Percentiles rank a stretch among this genome's conserved stretches.
phyloP scores from a whole-genome alignment of 371 early-diverging fungal species.

The Cokeromyces recurvatus region DNA sequence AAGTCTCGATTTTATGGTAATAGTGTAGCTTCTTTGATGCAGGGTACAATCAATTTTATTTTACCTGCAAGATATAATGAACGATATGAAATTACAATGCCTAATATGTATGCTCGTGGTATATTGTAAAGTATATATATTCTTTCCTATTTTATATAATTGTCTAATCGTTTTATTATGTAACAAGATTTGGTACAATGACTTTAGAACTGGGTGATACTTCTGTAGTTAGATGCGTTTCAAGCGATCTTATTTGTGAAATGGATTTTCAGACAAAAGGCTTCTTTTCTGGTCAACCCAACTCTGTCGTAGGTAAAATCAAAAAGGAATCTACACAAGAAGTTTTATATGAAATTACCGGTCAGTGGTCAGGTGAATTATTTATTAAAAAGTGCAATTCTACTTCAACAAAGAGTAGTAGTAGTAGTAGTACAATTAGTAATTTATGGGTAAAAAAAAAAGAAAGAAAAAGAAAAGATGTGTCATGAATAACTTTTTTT shows the following conservation, averaged over 20 bases:
- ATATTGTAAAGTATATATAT: slow-evolving; percentile 42
- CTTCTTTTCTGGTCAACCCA: slow-evolving; percentile 78
- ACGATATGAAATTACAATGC: slow-evolving; percentile 75
- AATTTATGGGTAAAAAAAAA: no score
- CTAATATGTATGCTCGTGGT: slow-evolving; percentile 93
- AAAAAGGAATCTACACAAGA: slow-evolving; percentile 71
- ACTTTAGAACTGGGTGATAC: slow-evolving; percentile 88
- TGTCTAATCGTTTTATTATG: no score
- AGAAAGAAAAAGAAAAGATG: no score
- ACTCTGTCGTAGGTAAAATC: slow-evolving; percentile 82
- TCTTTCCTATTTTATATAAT: not conserved
- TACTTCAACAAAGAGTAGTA: slow-evolving; percentile 4
- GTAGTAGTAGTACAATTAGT: no score
- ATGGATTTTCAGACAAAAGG: slow-evolving; percentile 94
- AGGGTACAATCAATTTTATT: slow-evolving; percentile 68
- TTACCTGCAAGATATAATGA: slow-evolving; percentile 64
- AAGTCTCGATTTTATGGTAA: slow-evolving; percentile 91
- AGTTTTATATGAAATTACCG: slow-evolving; percentile 73
- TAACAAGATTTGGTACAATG: slow-evolving; percentile 90
- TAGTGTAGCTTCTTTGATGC: slow-evolving; percentile 87
- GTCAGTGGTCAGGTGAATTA: slow-evolving; percentile 84
- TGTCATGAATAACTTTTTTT: no score
- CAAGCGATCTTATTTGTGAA: slow-evolving; percentile 71
- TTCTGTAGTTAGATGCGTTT: slow-evolving; percentile 65
- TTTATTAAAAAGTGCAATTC: slow-evolving; percentile 44